Conservation (phyloP, 2,329 filamentous ascomycete species). For the Remersonia thermophila region DNA sequence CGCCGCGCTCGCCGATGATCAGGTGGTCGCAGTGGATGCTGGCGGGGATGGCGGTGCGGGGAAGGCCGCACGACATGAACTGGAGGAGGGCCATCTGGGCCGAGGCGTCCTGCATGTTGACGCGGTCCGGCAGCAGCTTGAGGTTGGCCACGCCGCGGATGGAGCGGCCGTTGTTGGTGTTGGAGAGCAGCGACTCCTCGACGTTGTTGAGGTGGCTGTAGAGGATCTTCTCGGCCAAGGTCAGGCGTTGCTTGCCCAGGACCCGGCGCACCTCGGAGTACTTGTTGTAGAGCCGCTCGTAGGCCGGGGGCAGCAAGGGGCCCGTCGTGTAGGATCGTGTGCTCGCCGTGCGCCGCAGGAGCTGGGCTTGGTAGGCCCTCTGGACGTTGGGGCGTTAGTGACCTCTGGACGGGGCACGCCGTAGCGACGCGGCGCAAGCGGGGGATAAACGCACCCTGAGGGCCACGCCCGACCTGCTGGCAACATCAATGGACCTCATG, state of each 20-base stretch:
- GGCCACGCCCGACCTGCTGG: slow-evolving; percentile 35
- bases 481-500: slow-evolving; percentile 41
- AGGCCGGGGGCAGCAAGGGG: slow-evolving; percentile 50
- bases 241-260: slow-evolving; percentile 56
- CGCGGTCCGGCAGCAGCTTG: slow-evolving; percentile 92
- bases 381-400: slow-evolving; percentile 7
- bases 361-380: slow-evolving; percentile 26
- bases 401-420: too few relatives aligned
- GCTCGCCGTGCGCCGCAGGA: slow-evolving; percentile 18
- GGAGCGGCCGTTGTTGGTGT: slow-evolving; percentile 70
- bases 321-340: slow-evolving; percentile 19
- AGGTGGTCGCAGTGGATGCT: slow-evolving; percentile 99
- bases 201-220: slow-evolving; percentile 88
- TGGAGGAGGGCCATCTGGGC: slow-evolving; percentile 97
- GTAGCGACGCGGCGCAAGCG: too few relatives aligned
- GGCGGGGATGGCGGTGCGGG: slow-evolving; percentile 80
- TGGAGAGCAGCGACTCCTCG: slow-evolving; percentile 73
- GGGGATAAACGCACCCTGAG: slow-evolving; percentile 31
- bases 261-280: slow-evolving; percentile 64
- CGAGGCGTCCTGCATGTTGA: slow-evolving; percentile 98
- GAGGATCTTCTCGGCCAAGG: slow-evolving; percentile 93
- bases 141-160: slow-evolving; percentile 84
- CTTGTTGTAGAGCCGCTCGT: slow-evolving; percentile 67
- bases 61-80: slow-evolving; percentile 94
- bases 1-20: slow-evolving; percentile 90